Base-by-base conservation (phyloP, 108 stramenopile genomes). In the Fistulifera pelliculosa region DNA sequence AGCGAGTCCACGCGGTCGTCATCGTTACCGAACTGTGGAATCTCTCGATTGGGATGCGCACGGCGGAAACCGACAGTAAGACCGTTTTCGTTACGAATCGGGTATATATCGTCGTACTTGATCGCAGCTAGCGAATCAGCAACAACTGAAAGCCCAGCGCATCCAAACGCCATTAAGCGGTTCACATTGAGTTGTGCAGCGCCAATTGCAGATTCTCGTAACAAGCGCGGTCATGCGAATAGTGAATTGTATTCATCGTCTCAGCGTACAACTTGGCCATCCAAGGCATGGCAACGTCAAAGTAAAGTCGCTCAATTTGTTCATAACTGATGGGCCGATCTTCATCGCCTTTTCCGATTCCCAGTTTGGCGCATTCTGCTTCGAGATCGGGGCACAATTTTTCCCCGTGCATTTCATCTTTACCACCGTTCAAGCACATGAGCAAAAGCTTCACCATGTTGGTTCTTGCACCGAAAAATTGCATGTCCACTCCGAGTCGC, bases 231-330 rank as follows among this genome's bases (percentile, higher is more conserved):
- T 83, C 81, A 35, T 83, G 77, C 11, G 64, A 52, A 38, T 74
- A 83, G 64, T 83, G 81, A 21, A 83, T 83, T 23, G 56, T 59
- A 52, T 83, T 83, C 81, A 83, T 83, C 8, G 81, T 83, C 18
- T 83, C 77, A 0, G 81, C 81, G 54, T 83, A 83, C n/a, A 83
- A 65, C 61, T 71, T 60, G 12, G 81, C 81, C 72, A 83, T 73
- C 77, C 77, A 83, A 13, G 77, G 77, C 35, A 83, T 73, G 13
- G 81, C 81, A 43, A 76, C 59, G 40, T 83, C 65, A 26, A 73
- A 79, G 51, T 64, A 81, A 5, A 81, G 55, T 7, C 64, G 47
- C 24, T 73, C 58, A 39, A 81, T 43, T 7, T 54, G 65, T 0
- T 69, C 66, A 28, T 66, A 81, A 52, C 78, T 62, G 42, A 81